Evolutionary conservation across 805 yeast genomes (phyloP).

Genomic region (Lachancea lanzarotensis): DNA sequence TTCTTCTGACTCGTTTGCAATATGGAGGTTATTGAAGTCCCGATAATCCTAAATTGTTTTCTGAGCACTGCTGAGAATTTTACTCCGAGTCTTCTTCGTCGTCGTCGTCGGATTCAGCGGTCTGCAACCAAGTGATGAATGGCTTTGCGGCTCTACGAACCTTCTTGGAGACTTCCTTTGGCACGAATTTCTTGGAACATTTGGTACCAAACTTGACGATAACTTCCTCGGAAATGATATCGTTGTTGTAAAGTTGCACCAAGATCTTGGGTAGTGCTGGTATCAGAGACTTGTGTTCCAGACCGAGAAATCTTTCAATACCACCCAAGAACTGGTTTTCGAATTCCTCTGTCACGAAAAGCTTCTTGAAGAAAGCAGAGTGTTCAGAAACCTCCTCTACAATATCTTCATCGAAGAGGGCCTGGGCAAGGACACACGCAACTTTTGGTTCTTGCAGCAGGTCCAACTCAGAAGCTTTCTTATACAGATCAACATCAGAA

Average conservation of each 20-base stretch:
- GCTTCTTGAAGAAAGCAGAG: conserved; percentile 74
- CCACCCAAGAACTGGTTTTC: conserved; percentile 94
- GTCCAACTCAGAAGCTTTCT: conserved; percentile 75
- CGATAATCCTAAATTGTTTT: background rate
- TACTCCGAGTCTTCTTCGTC: conserved; percentile 46
- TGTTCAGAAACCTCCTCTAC: conserved; percentile 67
- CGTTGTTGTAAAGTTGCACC: conserved; percentile 74
- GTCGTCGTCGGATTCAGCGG: conserved; percentile 80
- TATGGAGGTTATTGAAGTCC: background rate
- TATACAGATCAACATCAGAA: conserved; percentile 84
- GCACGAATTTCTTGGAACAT: conserved; percentile 86
- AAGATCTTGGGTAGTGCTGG: conserved; percentile 74
- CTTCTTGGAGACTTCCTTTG: conserved; percentile 86
- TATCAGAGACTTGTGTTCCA: conserved; percentile 67
- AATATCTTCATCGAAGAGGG: conserved; percentile 73
- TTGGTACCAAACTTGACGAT: conserved; percentile 79
- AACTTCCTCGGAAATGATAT: conserved; percentile 77
- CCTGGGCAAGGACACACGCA: conserved; percentile 88
- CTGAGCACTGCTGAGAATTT: background rate
- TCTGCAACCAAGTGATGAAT: conserved; percentile 88
- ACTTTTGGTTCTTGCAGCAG: conserved; percentile 67
- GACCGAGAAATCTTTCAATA: conserved; percentile 84
- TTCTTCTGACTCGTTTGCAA: background rate
- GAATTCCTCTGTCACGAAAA: conserved; percentile 52
- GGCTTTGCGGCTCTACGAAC: conserved; percentile 96